Evolutionary conservation across 768 basidiomycete species (phyloP).

Genomic region (Panaeolus cyanescens): DNA sequence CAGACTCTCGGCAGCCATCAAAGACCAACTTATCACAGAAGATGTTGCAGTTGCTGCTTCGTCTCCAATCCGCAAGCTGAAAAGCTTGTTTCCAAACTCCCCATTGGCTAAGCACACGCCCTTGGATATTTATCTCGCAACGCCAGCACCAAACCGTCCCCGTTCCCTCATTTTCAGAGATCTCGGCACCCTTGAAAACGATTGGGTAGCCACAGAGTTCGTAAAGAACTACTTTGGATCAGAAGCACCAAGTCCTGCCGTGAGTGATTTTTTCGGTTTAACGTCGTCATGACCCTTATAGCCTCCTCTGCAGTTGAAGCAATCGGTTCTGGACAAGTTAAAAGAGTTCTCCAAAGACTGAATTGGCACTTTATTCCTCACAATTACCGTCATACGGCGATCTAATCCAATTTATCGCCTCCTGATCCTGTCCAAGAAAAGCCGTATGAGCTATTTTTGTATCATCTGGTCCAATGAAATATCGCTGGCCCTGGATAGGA

Average conservation of each 20-base stretch:
- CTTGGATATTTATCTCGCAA: slow-evolving; percentile 68
- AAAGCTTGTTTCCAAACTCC: slow-evolving; percentile 74
- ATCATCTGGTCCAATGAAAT: no score
- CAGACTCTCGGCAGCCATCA: slow-evolving; percentile 54
- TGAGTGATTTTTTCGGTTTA: slow-evolving; percentile 34
- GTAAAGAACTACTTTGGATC: slow-evolving; percentile 76
- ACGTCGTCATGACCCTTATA: slow-evolving; percentile 1
- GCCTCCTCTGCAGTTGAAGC: slow-evolving; percentile 44
- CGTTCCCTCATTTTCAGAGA: slow-evolving; percentile 69
- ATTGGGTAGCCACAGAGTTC: slow-evolving; percentile 77
- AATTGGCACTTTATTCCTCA: no score
- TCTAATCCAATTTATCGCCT: no score
- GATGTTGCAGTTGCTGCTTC: slow-evolving; percentile 60
- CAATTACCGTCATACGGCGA: no score
- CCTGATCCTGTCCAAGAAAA: no score
- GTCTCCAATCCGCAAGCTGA: slow-evolving; percentile 69
- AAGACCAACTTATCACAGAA: slow-evolving; percentile 53
- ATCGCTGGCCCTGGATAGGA: no score
- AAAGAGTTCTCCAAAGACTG: slow-evolving; percentile 30
- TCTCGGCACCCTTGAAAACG: slow-evolving; percentile 68
- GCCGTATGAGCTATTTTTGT: no score
- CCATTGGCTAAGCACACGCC: slow-evolving; percentile 66
- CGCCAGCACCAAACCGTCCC: slow-evolving; percentile 51
- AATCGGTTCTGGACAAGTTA: slow-evolving; percentile 45
- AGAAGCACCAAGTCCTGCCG: slow-evolving; percentile 69